Evolutionary conservation across 2,329 filamentous ascomycete genomes (phyloP), one percentile per base, ranked within the genome.

Genomic region (Albifimbria verrucaria): DNA sequence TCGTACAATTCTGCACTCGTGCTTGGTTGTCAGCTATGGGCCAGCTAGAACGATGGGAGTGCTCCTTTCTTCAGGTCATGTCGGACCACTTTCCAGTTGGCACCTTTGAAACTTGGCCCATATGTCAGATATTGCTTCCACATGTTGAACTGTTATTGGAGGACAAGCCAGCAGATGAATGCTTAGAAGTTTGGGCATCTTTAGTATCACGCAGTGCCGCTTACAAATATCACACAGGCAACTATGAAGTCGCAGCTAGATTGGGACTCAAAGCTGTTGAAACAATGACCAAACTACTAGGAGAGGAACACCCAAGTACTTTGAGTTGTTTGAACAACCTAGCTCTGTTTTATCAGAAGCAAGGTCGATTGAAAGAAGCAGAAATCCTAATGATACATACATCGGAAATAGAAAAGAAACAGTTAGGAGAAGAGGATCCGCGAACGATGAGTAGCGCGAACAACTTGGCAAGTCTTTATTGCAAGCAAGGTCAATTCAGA

Each of bases 1-100:
- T 62, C 1, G 57, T 62, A 20, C 57, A 64, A 12, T 59, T 61
- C 22, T 65, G 61, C 25, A 64, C 55, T 2, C 46, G 46, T 6
- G 15, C 28, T 2, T 65, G 61, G 62, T 52, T 63, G 15, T 54
- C 46, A 7, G 21, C 52, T n/a, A 48, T 45, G 12, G 52, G 52
- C 3, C 5, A 49, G 18, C 7, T 6, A 2, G 25, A 41, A 3
- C 17, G 11, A 39, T 63, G 52, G 58, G 49, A 49, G 2, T 18
- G 23, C 21, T 26, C 51, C 0, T 61, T 62, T 18, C 49, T 62
- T 3, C n/a, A 48, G 1, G 39, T 55, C 0, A 52, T 54, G 2
- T 21, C 54, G 22, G 11, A 49, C 22, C 44, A 57, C 25, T 53
- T 60, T 36, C 59, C 57, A 42, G 36, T 18, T 2, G 52, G 59